Evolutionary conservation across 129 eudicot genomes (phyloP).

Genomic region (Flaveria sonorensis): DNA sequence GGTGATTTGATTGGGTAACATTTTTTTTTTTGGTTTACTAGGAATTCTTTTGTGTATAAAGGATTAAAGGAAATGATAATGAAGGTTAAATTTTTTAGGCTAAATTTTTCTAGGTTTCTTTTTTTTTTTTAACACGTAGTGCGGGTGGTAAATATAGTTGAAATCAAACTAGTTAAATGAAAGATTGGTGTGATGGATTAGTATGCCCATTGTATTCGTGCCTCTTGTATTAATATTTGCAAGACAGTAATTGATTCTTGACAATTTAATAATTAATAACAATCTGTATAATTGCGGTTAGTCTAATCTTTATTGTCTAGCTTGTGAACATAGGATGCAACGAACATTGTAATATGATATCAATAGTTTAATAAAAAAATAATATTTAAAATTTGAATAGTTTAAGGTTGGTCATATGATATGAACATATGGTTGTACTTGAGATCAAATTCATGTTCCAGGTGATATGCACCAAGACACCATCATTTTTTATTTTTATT

Average conservation of each 20-base stretch:
- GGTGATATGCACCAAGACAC: not conserved
- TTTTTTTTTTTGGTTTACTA: too few species aligned
- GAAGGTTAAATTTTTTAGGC: too few species aligned
- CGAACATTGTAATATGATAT: slow-evolving; percentile 9
- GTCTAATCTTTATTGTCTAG: slow-evolving; percentile 6
- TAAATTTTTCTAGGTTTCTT: too few species aligned
- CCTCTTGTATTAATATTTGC: not conserved
- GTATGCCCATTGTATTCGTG: too few species aligned
- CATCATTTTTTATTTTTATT: not conserved
- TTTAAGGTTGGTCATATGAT: slow-evolving; percentile 10
- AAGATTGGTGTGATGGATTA: too few species aligned
- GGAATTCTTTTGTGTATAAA: too few species aligned
- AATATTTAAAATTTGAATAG: not conserved
- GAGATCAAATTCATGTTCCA: not conserved
- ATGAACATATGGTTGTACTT: too few species aligned
- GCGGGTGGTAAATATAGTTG: too few species aligned
- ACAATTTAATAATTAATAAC: not conserved
- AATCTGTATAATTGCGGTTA: not conserved
- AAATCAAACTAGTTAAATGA: too few species aligned
- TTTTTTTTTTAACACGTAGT: too few species aligned
- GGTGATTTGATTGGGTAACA: too few species aligned
- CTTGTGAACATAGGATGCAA: slow-evolving; percentile 3
- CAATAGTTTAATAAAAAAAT: not conserved
- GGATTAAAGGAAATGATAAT: too few species aligned
- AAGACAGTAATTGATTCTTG: not conserved